These are phyloP conservation scores for Micromonas commoda DNA, from an alignment of 139 green algal genomes.

Conservation along the genomic window DNA sequence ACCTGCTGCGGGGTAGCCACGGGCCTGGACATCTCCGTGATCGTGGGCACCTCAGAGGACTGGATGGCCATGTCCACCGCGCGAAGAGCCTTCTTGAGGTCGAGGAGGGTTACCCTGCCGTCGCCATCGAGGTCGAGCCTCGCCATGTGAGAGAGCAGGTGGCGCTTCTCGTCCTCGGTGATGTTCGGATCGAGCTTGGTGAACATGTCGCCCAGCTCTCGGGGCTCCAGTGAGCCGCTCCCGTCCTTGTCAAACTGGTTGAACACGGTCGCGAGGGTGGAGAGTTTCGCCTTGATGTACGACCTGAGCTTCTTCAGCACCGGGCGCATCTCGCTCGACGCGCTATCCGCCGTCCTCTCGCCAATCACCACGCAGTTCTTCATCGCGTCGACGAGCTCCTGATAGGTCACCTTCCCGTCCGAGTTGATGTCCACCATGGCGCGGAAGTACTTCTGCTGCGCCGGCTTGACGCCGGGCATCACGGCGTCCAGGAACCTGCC, in stretches of 20 bases:
- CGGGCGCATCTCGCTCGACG: not conserved
- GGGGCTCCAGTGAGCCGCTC: conserved; percentile 31
- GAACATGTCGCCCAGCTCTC: conserved; percentile 35
- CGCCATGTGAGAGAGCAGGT: conserved; percentile 29
- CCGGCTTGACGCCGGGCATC: conserved; percentile 33
- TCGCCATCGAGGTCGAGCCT: conserved; percentile 38
- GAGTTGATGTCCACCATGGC: conserved; percentile 36
- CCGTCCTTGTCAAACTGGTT: conserved; percentile 31
- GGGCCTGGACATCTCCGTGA: too few species aligned
- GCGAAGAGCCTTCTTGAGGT: conserved; percentile 34
- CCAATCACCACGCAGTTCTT: conserved; percentile 23
- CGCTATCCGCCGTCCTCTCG: not conserved
- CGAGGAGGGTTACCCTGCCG: conserved; percentile 25
- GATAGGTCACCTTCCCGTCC: conserved; percentile 18
- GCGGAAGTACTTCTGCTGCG: conserved; percentile 37
- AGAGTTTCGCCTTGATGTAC: not conserved
- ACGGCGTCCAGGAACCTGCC: conserved; percentile 31
- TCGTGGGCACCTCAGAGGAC: too few species aligned
- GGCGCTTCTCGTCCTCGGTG: conserved; percentile 13
- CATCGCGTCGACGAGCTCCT: conserved; percentile 28
- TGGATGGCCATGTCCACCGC: not conserved
- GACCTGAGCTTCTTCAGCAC: not conserved
- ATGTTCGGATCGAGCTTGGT: conserved; percentile 29
- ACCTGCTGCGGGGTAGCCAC: not conserved
- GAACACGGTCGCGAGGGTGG: conserved; percentile 18